Conservation (phyloP, 2,329 filamentous ascomycete species). For the Waltergamsia citrina region DNA sequence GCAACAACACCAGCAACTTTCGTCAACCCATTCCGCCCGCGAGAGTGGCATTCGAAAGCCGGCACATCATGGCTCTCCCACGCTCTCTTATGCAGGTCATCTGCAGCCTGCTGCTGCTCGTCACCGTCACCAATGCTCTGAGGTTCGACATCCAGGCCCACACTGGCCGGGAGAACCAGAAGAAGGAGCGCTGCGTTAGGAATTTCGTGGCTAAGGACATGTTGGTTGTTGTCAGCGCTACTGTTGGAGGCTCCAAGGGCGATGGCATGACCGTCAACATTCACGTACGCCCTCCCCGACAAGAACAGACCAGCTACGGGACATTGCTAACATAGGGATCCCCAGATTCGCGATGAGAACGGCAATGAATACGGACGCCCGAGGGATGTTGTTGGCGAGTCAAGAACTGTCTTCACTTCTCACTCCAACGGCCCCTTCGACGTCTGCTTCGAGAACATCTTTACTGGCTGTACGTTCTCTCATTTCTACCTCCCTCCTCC, state of each 20-base stretch:
- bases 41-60: background rate
- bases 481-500: too few relatives aligned
- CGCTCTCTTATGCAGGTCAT: slow-evolving; percentile 46
- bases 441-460: slow-evolving; percentile 87
- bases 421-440: slow-evolving; percentile 89
- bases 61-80: slow-evolving; percentile 34
- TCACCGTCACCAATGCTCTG: slow-evolving; percentile 54
- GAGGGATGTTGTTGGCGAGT: slow-evolving; percentile 85
- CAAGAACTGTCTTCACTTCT: slow-evolving; percentile 87
- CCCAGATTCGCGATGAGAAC: slow-evolving; percentile 84
- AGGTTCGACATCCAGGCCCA: slow-evolving; percentile 87
- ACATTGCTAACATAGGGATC: slow-evolving; percentile 4
- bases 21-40: background rate
- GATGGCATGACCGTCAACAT: slow-evolving; percentile 94
- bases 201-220: slow-evolving; percentile 93
- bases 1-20: too few relatives aligned
- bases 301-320: background rate
- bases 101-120: slow-evolving; percentile 48
- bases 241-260: slow-evolving; percentile 72
- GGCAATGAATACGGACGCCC: slow-evolving; percentile 94
- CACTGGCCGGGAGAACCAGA: slow-evolving; percentile 35
- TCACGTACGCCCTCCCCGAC: slow-evolving; percentile 54
- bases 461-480: slow-evolving; percentile 54
- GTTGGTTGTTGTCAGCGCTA: slow-evolving; percentile 90
- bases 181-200: slow-evolving; percentile 81